Base-by-base conservation (phyloP, 2,329 filamentous ascomycete species). In the Nigrospora osmanthi region DNA sequence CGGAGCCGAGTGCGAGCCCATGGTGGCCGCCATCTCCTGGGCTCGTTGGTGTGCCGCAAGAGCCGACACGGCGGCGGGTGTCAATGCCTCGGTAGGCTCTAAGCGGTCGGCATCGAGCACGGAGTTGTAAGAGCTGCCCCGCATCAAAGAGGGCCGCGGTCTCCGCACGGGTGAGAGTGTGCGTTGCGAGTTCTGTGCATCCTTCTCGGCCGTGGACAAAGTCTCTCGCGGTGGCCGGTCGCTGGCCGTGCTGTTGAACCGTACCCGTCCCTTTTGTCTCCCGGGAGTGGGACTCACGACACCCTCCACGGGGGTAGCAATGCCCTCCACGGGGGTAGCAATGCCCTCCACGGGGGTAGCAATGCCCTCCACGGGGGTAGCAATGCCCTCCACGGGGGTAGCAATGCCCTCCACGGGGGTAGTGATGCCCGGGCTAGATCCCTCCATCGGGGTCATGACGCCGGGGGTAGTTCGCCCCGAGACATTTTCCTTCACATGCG, bases 171-270 rank as follows among this genome's bases (percentile, higher is more conserved):
- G 43, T 5, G 17, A 33, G 31, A 35, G 54, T 12, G 36, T 40
- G 43, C 37, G 38, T n/a, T 41, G 40, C 19, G 34, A 30, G 28
- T 38, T 30, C n/a, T 54, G n/a, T 53, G 44, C 10, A 50, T 49
- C 3, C 47, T 49, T n/a, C 23, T 39, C 38, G 31, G 46, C 43
- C 35, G 43, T 43, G 30, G 49, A 44, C n/a, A 54, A 43, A 37
- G 47, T 38, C 44, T 40, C 19, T 48, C 43, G 11, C 50, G 57
- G 40, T 53, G 61, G 47, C 49, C 60, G 35, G 52, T 60, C 17
- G 54, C 58, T 66, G 28, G 69, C 66, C 46, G 62, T 67, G 57
- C 69, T 73, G 53, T 73, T 73, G 51, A 73, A 73, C 7, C 70
- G 64, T 28, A 73, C 71, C 28, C 71, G 66, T 3, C 66, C 69